These are phyloP conservation scores for Rosellinia necatrix DNA, from an alignment of 2,329 filamentous ascomycete species.

Conservation along the genomic window DNA sequence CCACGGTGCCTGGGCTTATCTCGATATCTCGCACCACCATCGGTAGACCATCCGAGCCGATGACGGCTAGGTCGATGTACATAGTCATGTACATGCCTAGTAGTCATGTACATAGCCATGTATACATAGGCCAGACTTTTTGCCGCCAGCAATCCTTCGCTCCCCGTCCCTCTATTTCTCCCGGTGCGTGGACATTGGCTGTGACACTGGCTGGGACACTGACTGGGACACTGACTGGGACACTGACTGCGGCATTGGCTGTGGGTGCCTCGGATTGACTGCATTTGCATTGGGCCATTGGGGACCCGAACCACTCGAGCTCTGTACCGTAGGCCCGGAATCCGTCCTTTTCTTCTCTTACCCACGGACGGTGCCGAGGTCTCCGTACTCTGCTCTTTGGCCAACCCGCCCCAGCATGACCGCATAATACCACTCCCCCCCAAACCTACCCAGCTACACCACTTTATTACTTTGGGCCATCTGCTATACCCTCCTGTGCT, in stretches of 20 bases:
- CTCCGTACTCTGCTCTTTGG: background rate
- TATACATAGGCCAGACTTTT: background rate
- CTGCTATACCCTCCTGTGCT: background rate
- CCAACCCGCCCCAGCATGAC: constrained; percentile 17
- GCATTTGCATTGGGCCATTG: background rate
- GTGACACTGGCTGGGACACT: too few species aligned
- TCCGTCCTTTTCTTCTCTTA: background rate
- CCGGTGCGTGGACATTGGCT: too few species aligned
- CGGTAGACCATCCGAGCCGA: constrained; percentile 19
- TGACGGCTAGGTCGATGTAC: constrained; percentile 10
- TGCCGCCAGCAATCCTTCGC: constrained; percentile 5
- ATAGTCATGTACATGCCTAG: background rate
- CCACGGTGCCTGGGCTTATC: constrained; percentile 20
- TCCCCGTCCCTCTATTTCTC: constrained; percentile 15
- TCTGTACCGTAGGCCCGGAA: background rate
- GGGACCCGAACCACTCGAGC: background rate
- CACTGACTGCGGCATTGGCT: background rate
- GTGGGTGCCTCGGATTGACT: background rate
- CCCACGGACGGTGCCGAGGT: background rate
- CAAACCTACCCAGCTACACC: too few species aligned
- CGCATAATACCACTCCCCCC: constrained; percentile 7
- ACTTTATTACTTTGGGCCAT: background rate
- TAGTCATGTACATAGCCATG: background rate
- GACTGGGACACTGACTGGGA: too few species aligned
- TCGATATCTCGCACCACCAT: constrained; percentile 11